These are phyloP conservation scores for Aspergillus biplanus DNA, from an alignment of 495 filamentous ascomycete species.

Conservation along the genomic window DNA sequence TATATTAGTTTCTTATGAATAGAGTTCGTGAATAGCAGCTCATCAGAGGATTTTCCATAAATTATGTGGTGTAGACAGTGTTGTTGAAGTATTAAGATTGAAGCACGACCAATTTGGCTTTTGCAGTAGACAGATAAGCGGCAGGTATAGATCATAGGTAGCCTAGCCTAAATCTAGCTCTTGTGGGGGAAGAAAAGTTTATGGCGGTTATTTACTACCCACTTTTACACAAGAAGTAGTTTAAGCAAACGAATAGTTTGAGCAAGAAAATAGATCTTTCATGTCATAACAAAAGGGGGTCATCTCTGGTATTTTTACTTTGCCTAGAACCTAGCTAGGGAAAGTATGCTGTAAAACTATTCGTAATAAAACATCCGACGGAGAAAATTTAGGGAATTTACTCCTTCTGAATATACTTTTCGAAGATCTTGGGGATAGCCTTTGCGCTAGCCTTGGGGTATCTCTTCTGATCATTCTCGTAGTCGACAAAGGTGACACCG, in stretches of 20 bases:
- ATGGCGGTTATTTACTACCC: too few relatives aligned
- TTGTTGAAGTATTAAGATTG: too few relatives aligned
- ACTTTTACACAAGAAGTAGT: too few relatives aligned
- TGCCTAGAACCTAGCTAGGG: constrained; percentile 6
- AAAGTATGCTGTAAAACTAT: not conserved
- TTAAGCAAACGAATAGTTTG: too few relatives aligned
- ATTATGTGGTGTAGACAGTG: not conserved
- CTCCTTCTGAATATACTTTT: constrained; percentile 41
- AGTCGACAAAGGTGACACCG: constrained; percentile 78
- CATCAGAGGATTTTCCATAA: not conserved
- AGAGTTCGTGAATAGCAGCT: not conserved
- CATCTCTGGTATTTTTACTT: not conserved
- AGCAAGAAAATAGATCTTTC: too few relatives aligned
- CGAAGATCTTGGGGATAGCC: constrained; percentile 66
- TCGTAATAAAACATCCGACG: not conserved
- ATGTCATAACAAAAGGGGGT: too few relatives aligned
- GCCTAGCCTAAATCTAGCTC: too few relatives aligned
- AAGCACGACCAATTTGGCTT: too few relatives aligned
- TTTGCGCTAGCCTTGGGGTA: constrained; percentile 79
- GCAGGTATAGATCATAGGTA: too few relatives aligned
- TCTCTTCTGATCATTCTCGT: constrained; percentile 72
- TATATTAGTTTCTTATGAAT: not conserved
- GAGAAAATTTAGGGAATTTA: not conserved
- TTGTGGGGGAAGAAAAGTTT: too few relatives aligned
- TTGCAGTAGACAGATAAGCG: too few relatives aligned